Conservation (phyloP, 2,329 filamentous ascomycete genomes). For the Parastagonospora nodorum region DNA sequence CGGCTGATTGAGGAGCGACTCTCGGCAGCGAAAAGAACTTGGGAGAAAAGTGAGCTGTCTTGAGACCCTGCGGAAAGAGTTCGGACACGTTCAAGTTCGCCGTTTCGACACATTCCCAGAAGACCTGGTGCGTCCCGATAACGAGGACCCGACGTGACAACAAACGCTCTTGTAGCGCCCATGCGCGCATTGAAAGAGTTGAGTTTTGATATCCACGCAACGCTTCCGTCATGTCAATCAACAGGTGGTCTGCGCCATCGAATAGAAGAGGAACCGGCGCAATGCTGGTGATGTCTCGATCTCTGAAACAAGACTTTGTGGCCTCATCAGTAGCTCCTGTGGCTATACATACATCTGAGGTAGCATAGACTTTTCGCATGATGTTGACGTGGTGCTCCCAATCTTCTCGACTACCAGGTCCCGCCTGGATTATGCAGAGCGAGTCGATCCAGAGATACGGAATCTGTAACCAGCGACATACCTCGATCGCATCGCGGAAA, state of each 20-base stretch:
- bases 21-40: too few relatives aligned
- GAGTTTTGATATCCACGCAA: too few relatives aligned
- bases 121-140: too few relatives aligned
- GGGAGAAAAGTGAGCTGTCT: too few relatives aligned
- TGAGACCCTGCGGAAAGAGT: too few relatives aligned
- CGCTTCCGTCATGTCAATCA: too few relatives aligned
- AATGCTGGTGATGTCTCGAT: not conserved
- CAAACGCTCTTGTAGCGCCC: too few relatives aligned
- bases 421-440: constrained; percentile 13
- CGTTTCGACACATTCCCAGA: too few relatives aligned
- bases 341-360: constrained; percentile 1
- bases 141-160: too few relatives aligned
- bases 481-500: not conserved
- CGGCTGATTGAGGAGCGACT: too few relatives aligned
- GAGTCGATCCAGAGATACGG: constrained; percentile 11
- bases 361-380: constrained; percentile 3
- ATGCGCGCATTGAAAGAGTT: too few relatives aligned
- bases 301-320: not conserved
- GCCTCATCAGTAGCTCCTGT: not conserved
- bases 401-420: not conserved
- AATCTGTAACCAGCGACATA: not conserved
- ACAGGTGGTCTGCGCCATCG: not conserved
- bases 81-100: too few relatives aligned
- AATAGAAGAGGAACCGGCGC: not conserved
- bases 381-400: constrained; percentile 3